These are phyloP conservation scores for Wickerhamomyces silvicola DNA, from an alignment of 805 yeast genomes.

Conservation along the genomic window DNA sequence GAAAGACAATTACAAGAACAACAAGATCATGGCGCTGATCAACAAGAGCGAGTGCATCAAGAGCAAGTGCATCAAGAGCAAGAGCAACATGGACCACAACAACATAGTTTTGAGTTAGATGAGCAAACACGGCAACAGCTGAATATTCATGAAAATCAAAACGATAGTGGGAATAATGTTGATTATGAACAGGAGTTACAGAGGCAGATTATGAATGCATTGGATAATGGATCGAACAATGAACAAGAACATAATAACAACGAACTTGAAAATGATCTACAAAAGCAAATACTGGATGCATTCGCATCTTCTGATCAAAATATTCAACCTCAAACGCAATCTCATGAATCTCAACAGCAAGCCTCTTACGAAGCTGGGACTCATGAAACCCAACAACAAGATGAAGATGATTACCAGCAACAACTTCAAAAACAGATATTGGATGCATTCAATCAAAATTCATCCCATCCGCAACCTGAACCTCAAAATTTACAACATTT, in stretches of 20 bases:
- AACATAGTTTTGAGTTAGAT: no score
- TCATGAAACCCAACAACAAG: conserved; percentile 1
- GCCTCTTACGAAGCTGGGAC: conserved; percentile 1
- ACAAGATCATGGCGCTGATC: conserved; percentile 2
- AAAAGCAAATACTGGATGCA: conserved; percentile 19
- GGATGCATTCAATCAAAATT: conserved; percentile 16
- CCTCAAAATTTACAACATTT: no score
- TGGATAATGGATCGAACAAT: conserved; percentile 5
- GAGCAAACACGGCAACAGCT: neutral
- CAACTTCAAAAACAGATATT: conserved; percentile 19
- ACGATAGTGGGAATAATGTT: neutral
- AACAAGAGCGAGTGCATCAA: conserved; percentile 1
- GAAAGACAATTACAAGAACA: conserved; percentile 21
- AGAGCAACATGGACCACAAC: conserved; percentile 3
- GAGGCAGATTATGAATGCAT: conserved; percentile 14
- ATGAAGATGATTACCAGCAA: conserved; percentile 11
- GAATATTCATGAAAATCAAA: neutral
- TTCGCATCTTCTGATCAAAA: conserved; percentile 8
- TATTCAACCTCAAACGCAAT: neutral
- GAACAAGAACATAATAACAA: conserved; percentile 1
- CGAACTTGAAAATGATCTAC: conserved; percentile 17
- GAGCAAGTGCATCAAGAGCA: conserved; percentile 1
- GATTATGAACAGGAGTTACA: conserved; percentile 12
- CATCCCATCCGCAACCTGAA: no score
- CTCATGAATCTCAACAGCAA: neutral